Conservation (phyloP, 2,329 filamentous ascomycete species). For the Stachybotrys chartarum region DNA sequence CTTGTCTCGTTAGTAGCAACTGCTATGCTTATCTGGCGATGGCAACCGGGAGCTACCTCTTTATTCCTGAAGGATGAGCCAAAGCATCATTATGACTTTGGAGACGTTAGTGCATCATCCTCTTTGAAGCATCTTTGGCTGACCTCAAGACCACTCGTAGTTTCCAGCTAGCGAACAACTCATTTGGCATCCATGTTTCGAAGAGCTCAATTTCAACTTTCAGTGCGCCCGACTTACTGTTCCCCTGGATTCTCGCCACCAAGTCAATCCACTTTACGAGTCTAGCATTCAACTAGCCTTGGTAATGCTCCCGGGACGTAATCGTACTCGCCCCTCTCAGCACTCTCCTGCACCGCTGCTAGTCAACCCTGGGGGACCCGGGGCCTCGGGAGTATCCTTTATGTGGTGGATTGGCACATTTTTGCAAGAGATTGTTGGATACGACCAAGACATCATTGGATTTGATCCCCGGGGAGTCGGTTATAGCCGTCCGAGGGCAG, state of each 20-base stretch:
- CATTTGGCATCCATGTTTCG: not conserved
- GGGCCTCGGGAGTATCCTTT: conserved; percentile 8
- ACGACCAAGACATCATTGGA: conserved; percentile 32
- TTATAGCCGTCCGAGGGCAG: conserved; percentile 25
- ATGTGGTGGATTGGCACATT: conserved; percentile 5
- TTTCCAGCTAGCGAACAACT: too few species aligned
- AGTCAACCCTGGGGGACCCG: conserved; percentile 31
- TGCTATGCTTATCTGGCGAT: too few species aligned
- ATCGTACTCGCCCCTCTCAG: not conserved
- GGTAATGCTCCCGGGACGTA: not conserved
- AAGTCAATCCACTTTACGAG: not conserved
- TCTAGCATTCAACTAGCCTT: not conserved
- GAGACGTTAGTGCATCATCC: too few species aligned
- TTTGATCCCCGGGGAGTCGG: conserved; percentile 38
- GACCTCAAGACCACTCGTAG: too few species aligned
- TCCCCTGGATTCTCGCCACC: not conserved
- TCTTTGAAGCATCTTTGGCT: too few species aligned
- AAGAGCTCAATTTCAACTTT: not conserved
- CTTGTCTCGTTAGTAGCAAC: too few species aligned
- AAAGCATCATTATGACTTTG: too few species aligned
- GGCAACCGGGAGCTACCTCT: too few species aligned
- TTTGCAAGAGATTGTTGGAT: conserved; percentile 8
- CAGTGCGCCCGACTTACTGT: not conserved
- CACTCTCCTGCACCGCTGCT: conserved; percentile 12
- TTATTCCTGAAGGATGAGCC: too few species aligned